phyloP scores from a whole-genome alignment of 1,284 basidiomycete species.

The Naganishia cerealis region DNA sequence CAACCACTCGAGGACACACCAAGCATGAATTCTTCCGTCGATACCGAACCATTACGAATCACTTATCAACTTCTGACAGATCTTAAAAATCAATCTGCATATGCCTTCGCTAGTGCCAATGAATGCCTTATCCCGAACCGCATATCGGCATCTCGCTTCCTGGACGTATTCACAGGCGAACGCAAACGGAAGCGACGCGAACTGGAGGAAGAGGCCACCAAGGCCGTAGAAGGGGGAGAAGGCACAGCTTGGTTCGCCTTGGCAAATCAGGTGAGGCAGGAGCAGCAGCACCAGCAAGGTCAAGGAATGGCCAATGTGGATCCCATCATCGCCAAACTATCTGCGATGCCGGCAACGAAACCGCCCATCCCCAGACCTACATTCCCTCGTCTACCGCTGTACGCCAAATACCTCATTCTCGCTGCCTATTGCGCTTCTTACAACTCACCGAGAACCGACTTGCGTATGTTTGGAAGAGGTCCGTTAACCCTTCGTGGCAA shows the following conservation, averaged over 20 bases:
- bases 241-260: constrained; percentile 22
- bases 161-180: constrained; percentile 18
- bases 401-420: constrained; percentile 74
- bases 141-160: constrained; percentile 14
- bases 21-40: constrained; percentile 30
- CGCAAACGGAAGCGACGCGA: constrained; percentile 13
- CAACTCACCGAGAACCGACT: constrained; percentile 77
- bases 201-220: not conserved
- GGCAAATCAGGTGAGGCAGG: constrained; percentile 24
- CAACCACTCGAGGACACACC: not conserved
- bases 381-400: constrained; percentile 57
- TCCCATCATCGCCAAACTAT: constrained; percentile 12
- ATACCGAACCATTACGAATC: constrained; percentile 37
- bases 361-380: constrained; percentile 41
- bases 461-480: constrained; percentile 72
- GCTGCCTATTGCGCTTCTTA: constrained; percentile 82
- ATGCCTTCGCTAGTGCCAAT: constrained; percentile 46
- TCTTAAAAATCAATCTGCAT: constrained; percentile 46
- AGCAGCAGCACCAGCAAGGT: constrained; percentile 6
- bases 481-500: constrained; percentile 54
- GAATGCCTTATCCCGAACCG: constrained; percentile 44
- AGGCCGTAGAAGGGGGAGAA: not conserved
- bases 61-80: constrained; percentile 50
- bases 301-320: not conserved
- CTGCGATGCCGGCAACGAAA: constrained; percentile 15